A percentile compares a stretch with the other conserved stretches of the same genome.
These are phyloP conservation scores for Echeveria elegans DNA, from an alignment of 164 flowering plant genomes.

Conservation along the genomic window DNA sequence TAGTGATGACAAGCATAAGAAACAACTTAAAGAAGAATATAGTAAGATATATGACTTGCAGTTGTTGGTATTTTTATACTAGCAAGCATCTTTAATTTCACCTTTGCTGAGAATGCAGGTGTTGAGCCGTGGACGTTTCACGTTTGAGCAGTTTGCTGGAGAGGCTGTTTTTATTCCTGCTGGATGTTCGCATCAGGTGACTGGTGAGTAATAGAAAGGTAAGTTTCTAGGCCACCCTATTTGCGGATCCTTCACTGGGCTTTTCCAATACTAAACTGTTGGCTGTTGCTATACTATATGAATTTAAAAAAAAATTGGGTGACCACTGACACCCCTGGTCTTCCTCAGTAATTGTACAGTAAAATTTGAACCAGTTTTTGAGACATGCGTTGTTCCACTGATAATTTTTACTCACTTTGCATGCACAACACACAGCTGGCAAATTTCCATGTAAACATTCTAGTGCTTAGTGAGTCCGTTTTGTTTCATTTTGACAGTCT, in stretches of 20 bases:
- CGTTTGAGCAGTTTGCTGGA: constrained; percentile 44
- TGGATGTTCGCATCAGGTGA: constrained; percentile 64
- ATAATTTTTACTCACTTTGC: neutral
- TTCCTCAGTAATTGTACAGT: neutral
- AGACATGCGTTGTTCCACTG: neutral
- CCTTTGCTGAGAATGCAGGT: constrained; percentile 16
- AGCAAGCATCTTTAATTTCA: neutral
- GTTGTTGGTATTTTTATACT: neutral
- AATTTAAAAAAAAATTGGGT: neutral
- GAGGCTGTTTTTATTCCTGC: constrained; percentile 59
- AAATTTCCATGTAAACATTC: neutral
- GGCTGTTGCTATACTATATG: neutral
- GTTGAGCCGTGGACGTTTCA: constrained; percentile 58
- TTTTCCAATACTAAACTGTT: neutral
- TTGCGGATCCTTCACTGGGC: neutral
- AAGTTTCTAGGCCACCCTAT: neutral
- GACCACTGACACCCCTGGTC: neutral
- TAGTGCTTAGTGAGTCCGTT: neutral
- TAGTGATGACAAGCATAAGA: constrained; percentile 30
- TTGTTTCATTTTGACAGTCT: constrained; percentile 18
- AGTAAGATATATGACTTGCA: constrained; percentile 14
- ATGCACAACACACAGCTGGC: no score
- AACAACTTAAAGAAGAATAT: constrained; percentile 45
- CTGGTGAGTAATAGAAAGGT: constrained; percentile 43
- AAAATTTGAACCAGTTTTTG: neutral